Conservation (phyloP, 1,284 basidiomycete species). For the Phenoliferia sp. region DNA sequence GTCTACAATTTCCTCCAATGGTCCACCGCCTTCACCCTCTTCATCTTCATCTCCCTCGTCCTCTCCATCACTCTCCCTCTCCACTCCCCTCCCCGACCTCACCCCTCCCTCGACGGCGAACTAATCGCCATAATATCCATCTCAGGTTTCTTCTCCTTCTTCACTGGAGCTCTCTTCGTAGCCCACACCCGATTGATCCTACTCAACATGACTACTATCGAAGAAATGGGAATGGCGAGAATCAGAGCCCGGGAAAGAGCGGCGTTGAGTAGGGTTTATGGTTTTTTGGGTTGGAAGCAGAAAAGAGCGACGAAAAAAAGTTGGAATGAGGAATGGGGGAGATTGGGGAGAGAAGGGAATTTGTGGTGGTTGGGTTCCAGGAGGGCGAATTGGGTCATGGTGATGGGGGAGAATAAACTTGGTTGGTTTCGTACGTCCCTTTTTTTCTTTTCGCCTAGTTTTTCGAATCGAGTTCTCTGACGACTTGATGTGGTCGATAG, state of each 20-base stretch:
- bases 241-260: conserved; percentile 61
- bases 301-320: conserved; percentile 43
- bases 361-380: conserved; percentile 73
- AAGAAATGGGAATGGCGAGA: conserved; percentile 55
- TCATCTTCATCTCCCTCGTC: conserved; percentile 56
- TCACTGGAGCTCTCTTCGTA: conserved; percentile 56
- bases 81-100: conserved; percentile 35
- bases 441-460: background rate
- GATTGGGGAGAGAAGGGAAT: conserved; percentile 65
- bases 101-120: conserved; percentile 54
- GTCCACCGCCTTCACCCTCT: conserved; percentile 54
- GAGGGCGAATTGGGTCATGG: conserved; percentile 62
- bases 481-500: conserved; percentile 48
- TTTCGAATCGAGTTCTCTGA: background rate
- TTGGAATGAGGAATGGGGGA: conserved; percentile 76
- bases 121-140: conserved; percentile 61
- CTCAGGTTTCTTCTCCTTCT: conserved; percentile 62
- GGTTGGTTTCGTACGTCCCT: conserved; percentile 55
- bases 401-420: conserved; percentile 62
- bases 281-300: conserved; percentile 19
- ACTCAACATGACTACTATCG: conserved; percentile 70
- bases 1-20: conserved; percentile 60
- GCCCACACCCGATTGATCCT: conserved; percentile 62
- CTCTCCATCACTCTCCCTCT: conserved; percentile 47
- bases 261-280: conserved; percentile 44